phyloP scores from a whole-genome alignment of 192 early-diverging fungal species.

The Podila verticillata region DNA sequence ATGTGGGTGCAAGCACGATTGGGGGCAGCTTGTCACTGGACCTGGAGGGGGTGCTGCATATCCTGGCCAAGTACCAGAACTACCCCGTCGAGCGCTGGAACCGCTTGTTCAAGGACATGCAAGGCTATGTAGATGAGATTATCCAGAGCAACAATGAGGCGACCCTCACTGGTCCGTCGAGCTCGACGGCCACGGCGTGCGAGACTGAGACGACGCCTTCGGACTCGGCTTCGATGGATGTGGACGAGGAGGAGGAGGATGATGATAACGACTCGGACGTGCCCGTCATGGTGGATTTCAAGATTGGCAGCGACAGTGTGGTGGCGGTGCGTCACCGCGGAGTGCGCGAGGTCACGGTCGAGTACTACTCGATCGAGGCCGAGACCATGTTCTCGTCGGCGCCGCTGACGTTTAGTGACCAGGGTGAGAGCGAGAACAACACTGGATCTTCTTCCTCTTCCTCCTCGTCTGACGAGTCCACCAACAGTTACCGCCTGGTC shows the following conservation, averaged over 20 bases:
- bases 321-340: constrained; percentile 53
- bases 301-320: constrained; percentile 35
- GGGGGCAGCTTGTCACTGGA: constrained; percentile 4
- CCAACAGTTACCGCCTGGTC: constrained; percentile 32
- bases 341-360: constrained; percentile 38
- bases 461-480: constrained; percentile 3
- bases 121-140: constrained; percentile 49
- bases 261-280: constrained; percentile 2
- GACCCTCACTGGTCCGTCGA: background rate
- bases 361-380: constrained; percentile 59
- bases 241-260: background rate
- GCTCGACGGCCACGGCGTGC: background rate
- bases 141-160: background rate
- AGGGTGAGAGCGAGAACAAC: constrained; percentile 42
- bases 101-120: constrained; percentile 53
- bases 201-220: background rate
- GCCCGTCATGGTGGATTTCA: constrained; percentile 53
- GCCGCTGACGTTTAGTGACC: constrained; percentile 54
- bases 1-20: background rate
- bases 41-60: constrained; percentile 14
- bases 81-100: constrained; percentile 55
- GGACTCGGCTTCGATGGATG: background rate
- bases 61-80: constrained; percentile 23
- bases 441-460: background rate
- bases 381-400: constrained; percentile 63